A percentile compares a stretch with the other conserved stretches of the same genome.
These are phyloP conservation scores for Aspergillus terreus DNA, from an alignment of 2,329 filamentous ascomycete species.

Conservation along the genomic window DNA sequence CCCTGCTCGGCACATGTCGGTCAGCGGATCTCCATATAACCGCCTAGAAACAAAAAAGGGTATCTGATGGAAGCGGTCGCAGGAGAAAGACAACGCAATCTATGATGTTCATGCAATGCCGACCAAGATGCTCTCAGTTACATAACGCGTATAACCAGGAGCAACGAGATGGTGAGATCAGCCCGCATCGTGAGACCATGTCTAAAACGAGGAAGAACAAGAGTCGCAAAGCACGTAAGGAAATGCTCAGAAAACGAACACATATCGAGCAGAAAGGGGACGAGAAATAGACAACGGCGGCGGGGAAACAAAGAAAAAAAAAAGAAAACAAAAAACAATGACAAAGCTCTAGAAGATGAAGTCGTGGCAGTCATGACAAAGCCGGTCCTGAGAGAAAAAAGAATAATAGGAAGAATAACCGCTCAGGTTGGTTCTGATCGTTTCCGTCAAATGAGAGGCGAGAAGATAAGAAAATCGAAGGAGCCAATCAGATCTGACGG, in stretches of 20 bases:
- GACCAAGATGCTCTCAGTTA: slow-evolving; percentile 30
- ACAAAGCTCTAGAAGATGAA: slow-evolving; percentile 29
- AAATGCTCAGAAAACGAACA: slow-evolving; percentile 19
- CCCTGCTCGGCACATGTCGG: slow-evolving; percentile 37
- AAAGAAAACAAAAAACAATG: slow-evolving; percentile 15
- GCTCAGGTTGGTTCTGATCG: slow-evolving; percentile 38
- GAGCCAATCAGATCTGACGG: slow-evolving; percentile 37
- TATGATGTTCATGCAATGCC: slow-evolving; percentile 48
- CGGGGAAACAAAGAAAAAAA: slow-evolving; percentile 14
- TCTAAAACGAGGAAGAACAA: slow-evolving; percentile 32
- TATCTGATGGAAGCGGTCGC: slow-evolving; percentile 46
- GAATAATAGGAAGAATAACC: slow-evolving; percentile 15
- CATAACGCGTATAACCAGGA: slow-evolving; percentile 21
- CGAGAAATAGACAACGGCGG: slow-evolving; percentile 22
- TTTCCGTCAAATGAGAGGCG: slow-evolving; percentile 34
- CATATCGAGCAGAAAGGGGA: slow-evolving; percentile 7
- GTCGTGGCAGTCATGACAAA: slow-evolving; percentile 46
- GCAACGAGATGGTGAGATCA: slow-evolving; percentile 29
- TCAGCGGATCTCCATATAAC: slow-evolving; percentile 36
- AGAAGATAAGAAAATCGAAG: slow-evolving; percentile 27
- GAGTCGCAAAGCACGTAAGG: slow-evolving; percentile 8
- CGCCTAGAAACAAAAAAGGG: slow-evolving; percentile 42
- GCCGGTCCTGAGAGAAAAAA: slow-evolving; percentile 34
- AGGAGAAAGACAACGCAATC: slow-evolving; percentile 49
- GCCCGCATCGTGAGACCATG: slow-evolving; percentile 38